phyloP scores from a whole-genome alignment of 257 asterid genomes.

The Solanum chilense region DNA sequence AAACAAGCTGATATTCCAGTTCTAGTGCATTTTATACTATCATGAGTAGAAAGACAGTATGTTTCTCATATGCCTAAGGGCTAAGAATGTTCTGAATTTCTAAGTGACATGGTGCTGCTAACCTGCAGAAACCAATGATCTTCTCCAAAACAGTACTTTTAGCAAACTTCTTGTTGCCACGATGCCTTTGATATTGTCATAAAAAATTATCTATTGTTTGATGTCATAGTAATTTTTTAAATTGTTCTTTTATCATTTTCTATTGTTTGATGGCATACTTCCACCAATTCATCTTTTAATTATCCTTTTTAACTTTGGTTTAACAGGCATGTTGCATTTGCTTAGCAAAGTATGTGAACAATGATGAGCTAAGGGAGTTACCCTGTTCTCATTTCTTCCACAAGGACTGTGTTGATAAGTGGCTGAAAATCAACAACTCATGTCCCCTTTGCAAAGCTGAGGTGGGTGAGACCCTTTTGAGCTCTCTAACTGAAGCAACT shows the following conservation, averaged over 20 bases:
- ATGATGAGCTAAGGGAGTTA: constrained; percentile 79
- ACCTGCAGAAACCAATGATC: neutral
- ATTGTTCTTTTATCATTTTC: neutral
- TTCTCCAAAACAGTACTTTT: neutral
- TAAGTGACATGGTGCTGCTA: neutral
- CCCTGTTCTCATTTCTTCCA: constrained; percentile 87
- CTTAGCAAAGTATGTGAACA: constrained; percentile 71
- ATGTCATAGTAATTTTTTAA: neutral
- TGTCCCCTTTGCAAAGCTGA: constrained; percentile 97
- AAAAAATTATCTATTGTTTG: neutral
- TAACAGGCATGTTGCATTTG: constrained; percentile 91
- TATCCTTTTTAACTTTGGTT: neutral
- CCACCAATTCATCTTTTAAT: neutral
- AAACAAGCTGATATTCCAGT: neutral
- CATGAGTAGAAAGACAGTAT: neutral
- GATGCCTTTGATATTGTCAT: neutral
- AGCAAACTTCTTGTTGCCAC: neutral
- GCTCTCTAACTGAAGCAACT: constrained; percentile 55
- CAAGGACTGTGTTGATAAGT: constrained; percentile 92
- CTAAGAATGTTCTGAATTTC: neutral
- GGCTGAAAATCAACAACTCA: constrained; percentile 82
- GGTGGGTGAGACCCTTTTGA: constrained; percentile 60
- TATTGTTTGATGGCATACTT: neutral
- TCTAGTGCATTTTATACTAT: neutral
- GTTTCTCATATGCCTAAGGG: neutral